A percentile compares a stretch with the other conserved stretches of the same genome.
These are phyloP conservation scores for Talaromyces amestolkiae DNA, from an alignment of 2,329 filamentous ascomycete genomes.

Conservation along the genomic window DNA sequence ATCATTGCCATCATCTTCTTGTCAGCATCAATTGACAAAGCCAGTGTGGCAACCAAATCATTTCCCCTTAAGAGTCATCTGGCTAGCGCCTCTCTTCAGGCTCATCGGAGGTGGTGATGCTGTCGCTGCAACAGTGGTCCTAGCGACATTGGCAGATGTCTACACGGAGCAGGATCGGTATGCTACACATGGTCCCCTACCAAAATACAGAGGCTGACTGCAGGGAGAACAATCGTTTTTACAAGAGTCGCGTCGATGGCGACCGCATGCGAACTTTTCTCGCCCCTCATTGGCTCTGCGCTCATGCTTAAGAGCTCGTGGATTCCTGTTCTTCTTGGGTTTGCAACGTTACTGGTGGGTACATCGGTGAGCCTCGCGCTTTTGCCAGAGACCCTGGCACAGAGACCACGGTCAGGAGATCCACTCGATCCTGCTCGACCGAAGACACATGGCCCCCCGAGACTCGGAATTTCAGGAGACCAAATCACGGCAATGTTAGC, in stretches of 20 bases:
- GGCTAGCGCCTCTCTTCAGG: slow-evolving; percentile 15
- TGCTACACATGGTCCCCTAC: not conserved
- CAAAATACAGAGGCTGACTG: slow-evolving; percentile 12
- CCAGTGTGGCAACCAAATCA: slow-evolving; percentile 10
- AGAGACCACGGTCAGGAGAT: slow-evolving; percentile 8
- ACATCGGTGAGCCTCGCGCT: slow-evolving; percentile 11
- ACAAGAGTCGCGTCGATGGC: slow-evolving; percentile 14
- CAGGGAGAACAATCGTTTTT: slow-evolving; percentile 14
- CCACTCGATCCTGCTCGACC: slow-evolving; percentile 6
- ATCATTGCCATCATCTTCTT: slow-evolving; percentile 3
- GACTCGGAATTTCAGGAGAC: slow-evolving; percentile 4
- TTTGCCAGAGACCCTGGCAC: slow-evolving; percentile 14
- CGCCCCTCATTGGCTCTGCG: slow-evolving; percentile 8
- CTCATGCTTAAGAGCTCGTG: slow-evolving; percentile 13
- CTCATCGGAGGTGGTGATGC: slow-evolving; percentile 13
- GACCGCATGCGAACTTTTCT: slow-evolving; percentile 13
- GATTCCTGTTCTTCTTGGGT: slow-evolving; percentile 12
- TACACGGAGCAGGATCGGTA: slow-evolving; percentile 15
- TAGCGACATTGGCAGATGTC: slow-evolving; percentile 16
- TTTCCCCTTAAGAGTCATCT: slow-evolving; percentile 12
- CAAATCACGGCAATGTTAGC: slow-evolving; percentile 8
- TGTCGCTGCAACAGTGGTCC: slow-evolving; percentile 15
- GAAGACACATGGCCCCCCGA: not conserved
- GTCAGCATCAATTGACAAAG: slow-evolving; percentile 11
- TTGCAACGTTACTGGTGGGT: slow-evolving; percentile 9